These are phyloP conservation scores for Fusarium sp. DNA, from an alignment of 2,329 filamentous ascomycete genomes.

Conservation along the genomic window DNA sequence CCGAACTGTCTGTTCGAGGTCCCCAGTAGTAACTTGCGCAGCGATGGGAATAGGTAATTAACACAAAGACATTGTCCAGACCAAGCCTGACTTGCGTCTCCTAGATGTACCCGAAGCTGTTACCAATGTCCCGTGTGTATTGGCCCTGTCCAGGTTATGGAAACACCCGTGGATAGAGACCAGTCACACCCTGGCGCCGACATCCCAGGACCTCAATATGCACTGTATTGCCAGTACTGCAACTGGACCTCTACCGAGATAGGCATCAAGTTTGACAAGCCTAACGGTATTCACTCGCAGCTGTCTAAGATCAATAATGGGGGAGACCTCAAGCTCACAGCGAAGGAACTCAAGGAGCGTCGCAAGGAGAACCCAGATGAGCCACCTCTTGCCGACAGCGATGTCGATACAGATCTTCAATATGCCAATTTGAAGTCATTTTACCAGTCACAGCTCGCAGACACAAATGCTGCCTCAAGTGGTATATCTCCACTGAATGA, in stretches of 20 bases:
- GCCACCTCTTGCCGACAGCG: constrained; percentile 51
- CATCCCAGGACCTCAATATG: constrained; percentile 57
- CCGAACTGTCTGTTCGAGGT: constrained; percentile 96
- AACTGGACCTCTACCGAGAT: constrained; percentile 92
- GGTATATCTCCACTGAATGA: constrained; percentile 53
- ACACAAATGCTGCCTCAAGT: constrained; percentile 61
- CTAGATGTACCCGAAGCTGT: constrained; percentile 89
- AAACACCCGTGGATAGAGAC: constrained; percentile 61
- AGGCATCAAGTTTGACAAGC: constrained; percentile 87
- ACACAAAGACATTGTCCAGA: not conserved
- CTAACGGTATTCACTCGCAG: constrained; percentile 85
- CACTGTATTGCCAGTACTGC: constrained; percentile 88
- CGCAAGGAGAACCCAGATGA: constrained; percentile 56
- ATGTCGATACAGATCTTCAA: constrained; percentile 70
- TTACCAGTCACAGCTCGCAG: constrained; percentile 80
- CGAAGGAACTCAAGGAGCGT: constrained; percentile 61
- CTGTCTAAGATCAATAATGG: constrained; percentile 74
- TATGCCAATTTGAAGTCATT: constrained; percentile 80
- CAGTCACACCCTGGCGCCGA: constrained; percentile 55
- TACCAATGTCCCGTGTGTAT: constrained; percentile 94
- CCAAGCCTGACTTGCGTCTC: constrained; percentile 25
- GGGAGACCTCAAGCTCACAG: constrained; percentile 58
- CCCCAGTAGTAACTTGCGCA: constrained; percentile 88
- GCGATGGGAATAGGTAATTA: constrained; percentile 86
- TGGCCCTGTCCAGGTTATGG: constrained; percentile 78